These are phyloP conservation scores for Oxytropis ochrocephala DNA, from an alignment of 306 rosid genomes.

Conservation along the genomic window DNA sequence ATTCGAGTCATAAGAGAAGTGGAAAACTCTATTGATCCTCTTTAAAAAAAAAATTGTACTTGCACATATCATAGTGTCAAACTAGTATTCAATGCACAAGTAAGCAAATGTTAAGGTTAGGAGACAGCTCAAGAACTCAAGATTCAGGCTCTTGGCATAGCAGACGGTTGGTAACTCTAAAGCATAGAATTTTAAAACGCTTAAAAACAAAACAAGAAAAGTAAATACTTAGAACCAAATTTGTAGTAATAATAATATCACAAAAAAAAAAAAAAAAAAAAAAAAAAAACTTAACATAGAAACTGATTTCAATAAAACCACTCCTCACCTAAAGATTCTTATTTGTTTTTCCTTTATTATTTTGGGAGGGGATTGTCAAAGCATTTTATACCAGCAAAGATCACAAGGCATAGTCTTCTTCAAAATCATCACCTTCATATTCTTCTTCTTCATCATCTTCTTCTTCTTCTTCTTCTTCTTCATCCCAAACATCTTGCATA, in stretches of 20 bases:
- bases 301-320: not conserved
- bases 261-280: not conserved
- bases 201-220: not conserved
- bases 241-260: conserved; percentile 5
- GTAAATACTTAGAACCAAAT: not conserved
- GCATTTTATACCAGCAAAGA: conserved; percentile 5
- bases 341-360: conserved; percentile 6
- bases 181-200: not conserved
- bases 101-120: not conserved
- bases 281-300: not conserved
- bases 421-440: conserved; percentile 40
- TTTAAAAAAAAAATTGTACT: no score
- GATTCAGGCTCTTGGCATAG: not conserved
- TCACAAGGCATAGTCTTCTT: conserved; percentile 43
- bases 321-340: conserved; percentile 1
- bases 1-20: not conserved
- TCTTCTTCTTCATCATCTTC: conserved; percentile 50
- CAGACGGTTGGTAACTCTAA: not conserved
- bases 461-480: conserved; percentile 45
- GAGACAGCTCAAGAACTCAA: not conserved
- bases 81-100: not conserved
- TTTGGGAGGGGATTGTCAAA: not conserved
- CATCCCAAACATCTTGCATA: conserved; percentile 36
- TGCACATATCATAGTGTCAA: not conserved
- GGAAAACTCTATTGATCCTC: no score